Conservation (phyloP, 2,329 filamentous ascomycete species). For the Epichloe aotearoae region DNA sequence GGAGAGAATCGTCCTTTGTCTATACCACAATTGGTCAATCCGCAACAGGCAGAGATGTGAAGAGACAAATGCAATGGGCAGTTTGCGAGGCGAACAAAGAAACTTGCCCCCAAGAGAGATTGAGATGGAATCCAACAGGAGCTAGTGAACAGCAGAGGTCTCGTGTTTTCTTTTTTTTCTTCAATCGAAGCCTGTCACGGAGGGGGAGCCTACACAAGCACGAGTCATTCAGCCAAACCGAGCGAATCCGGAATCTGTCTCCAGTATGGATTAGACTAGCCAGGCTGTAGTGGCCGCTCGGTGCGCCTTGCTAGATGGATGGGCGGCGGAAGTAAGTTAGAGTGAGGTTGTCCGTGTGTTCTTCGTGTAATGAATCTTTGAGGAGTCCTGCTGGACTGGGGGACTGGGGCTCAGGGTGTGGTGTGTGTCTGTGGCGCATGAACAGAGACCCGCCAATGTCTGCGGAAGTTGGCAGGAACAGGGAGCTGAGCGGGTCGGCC, state of each 20-base stretch:
- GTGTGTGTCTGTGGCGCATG: neutral
- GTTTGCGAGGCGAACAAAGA: neutral
- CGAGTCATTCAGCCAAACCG: neutral
- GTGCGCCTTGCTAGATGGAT: neutral
- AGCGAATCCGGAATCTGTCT: neutral
- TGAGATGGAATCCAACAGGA: neutral
- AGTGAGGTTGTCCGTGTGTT: neutral
- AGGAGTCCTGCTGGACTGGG: neutral
- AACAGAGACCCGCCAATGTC: neutral
- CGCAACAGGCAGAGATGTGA: neutral
- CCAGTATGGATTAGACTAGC: neutral
- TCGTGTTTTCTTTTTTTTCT: neutral
- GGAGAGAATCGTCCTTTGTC: neutral
- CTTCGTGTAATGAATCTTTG: neutral
- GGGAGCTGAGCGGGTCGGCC: neutral
- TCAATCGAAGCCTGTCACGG: neutral
- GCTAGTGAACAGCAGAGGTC: neutral
- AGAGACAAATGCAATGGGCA: too few relatives aligned
- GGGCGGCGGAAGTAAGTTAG: neutral
- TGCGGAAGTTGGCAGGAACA: neutral
- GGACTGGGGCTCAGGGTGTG: neutral
- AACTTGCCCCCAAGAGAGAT: neutral
- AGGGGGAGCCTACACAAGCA: neutral
- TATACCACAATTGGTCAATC: constrained; percentile 1
- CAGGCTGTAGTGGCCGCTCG: neutral